Evolutionary conservation across 1,284 basidiomycete species (phyloP).

Genomic region (Rhodotorula mucilaginosa): DNA sequence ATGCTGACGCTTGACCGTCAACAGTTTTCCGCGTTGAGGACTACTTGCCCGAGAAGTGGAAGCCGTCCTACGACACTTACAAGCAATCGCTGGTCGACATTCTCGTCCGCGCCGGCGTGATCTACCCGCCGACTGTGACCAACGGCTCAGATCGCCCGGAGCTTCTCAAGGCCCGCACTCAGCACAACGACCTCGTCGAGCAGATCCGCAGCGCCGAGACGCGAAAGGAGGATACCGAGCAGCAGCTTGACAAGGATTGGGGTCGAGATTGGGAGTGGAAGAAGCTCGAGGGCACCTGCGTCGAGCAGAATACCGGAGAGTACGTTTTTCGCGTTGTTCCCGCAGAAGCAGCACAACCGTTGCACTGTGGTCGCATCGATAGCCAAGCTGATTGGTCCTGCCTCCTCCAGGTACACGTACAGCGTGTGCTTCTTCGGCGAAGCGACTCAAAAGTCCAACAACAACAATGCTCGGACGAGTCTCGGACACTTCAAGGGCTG

Average conservation of each 20-base stretch:
- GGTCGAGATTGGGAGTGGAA: constrained; percentile 91
- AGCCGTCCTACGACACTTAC: constrained; percentile 71
- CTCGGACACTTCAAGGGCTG: constrained; percentile 79
- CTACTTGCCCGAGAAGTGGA: constrained; percentile 79
- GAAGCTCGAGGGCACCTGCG: constrained; percentile 79
- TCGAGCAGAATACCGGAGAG: constrained; percentile 83
- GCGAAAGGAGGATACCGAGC: constrained; percentile 54
- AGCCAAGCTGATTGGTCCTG: too few relatives aligned
- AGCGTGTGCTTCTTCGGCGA: constrained; percentile 91
- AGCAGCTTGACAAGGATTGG: constrained; percentile 61
- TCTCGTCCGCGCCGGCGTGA: constrained; percentile 67
- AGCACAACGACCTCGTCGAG: constrained; percentile 51
- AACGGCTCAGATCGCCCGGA: constrained; percentile 39
- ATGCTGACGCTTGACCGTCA: background rate
- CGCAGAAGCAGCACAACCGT: background rate
- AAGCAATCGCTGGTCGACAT: constrained; percentile 64
- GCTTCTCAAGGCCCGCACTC: constrained; percentile 56
- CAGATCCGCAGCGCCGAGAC: constrained; percentile 61
- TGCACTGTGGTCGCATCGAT: too few relatives aligned
- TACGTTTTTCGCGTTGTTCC: constrained; percentile 53
- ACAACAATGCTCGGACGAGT: constrained; percentile 72
- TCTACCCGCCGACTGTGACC: constrained; percentile 42
- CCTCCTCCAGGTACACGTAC: constrained; percentile 74
- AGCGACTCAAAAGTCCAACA: constrained; percentile 82
- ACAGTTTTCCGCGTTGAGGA: constrained; percentile 76